These are phyloP conservation scores for Juglanconis oblonga DNA, from an alignment of 2,329 filamentous ascomycete species.

Conservation along the genomic window DNA sequence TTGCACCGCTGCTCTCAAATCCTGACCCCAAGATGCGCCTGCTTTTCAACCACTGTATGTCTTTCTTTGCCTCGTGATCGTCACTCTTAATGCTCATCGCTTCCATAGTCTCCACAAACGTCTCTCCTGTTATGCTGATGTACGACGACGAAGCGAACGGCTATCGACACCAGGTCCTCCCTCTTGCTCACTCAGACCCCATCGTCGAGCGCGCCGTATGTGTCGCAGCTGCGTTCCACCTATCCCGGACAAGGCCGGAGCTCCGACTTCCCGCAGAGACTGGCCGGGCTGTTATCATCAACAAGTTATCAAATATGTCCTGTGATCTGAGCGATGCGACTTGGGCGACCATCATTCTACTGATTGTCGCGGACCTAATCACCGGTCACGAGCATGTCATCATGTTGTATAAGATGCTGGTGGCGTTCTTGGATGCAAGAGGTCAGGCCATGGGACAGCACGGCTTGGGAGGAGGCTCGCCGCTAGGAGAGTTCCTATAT, in stretches of 20 bases:
- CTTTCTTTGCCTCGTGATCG: not conserved
- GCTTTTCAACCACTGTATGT: slow-evolving; percentile 16
- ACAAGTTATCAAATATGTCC: slow-evolving; percentile 3
- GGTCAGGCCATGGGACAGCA: not conserved
- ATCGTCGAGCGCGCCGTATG: slow-evolving; percentile 17
- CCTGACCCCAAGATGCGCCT: slow-evolving; percentile 6
- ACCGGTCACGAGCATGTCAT: slow-evolving; percentile 16
- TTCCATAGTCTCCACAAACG: slow-evolving; percentile 5
- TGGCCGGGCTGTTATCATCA: slow-evolving; percentile 13
- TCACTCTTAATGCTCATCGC: not conserved
- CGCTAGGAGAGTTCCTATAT: slow-evolving; percentile 7
- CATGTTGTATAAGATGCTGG: slow-evolving; percentile 15
- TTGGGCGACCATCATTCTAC: slow-evolving; percentile 14
- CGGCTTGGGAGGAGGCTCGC: not conserved
- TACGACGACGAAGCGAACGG: slow-evolving; percentile 17
- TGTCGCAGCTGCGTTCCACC: slow-evolving; percentile 16
- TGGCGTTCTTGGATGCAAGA: slow-evolving; percentile 11
- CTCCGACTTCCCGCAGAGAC: slow-evolving; percentile 15
- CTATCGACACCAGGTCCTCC: slow-evolving; percentile 14
- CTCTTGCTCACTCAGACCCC: slow-evolving; percentile 11
- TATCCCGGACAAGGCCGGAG: slow-evolving; percentile 11
- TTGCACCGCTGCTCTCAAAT: slow-evolving; percentile 6
- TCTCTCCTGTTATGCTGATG: slow-evolving; percentile 17
- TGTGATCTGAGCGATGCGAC: slow-evolving; percentile 12
- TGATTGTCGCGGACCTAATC: slow-evolving; percentile 13